phyloP scores from a whole-genome alignment of 805 yeast species.

The Grigorovia yakushimaensis region DNA sequence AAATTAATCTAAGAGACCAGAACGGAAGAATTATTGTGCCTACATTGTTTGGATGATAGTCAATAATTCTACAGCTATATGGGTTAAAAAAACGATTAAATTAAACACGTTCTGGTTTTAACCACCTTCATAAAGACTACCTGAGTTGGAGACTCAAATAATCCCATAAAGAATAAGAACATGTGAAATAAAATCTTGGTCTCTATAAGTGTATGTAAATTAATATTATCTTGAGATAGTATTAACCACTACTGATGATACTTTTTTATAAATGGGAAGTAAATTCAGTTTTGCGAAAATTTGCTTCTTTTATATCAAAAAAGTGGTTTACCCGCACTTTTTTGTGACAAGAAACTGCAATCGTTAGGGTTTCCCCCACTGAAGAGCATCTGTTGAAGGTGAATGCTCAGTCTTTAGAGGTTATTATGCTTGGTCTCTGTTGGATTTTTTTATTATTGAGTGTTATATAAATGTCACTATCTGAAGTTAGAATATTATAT shows the following conservation, averaged over 20 bases:
- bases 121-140: constrained; percentile 17
- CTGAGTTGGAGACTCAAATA: constrained; percentile 4
- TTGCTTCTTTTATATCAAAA: constrained; percentile 23
- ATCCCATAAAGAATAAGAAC: constrained; percentile 14
- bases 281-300: background rate
- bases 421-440: no score
- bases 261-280: constrained; percentile 17
- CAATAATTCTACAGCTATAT: constrained; percentile 31
- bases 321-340: background rate
- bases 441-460: no score
- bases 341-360: background rate
- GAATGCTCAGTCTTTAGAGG: no score
- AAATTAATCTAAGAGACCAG: constrained; percentile 33
- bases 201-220: constrained; percentile 29
- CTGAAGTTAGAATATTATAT: background rate
- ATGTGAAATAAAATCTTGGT: constrained; percentile 26
- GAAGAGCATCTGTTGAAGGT: background rate
- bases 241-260: constrained; percentile 35
- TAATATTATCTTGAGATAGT: constrained; percentile 35
- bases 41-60: constrained; percentile 31
- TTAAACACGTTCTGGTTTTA: constrained; percentile 28
- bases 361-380: background rate
- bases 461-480: no score
- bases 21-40: constrained; percentile 32
- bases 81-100: constrained; percentile 27